Evolutionary conservation across 495 filamentous ascomycete species (phyloP).

Genomic region (Aspergillus leporis): DNA sequence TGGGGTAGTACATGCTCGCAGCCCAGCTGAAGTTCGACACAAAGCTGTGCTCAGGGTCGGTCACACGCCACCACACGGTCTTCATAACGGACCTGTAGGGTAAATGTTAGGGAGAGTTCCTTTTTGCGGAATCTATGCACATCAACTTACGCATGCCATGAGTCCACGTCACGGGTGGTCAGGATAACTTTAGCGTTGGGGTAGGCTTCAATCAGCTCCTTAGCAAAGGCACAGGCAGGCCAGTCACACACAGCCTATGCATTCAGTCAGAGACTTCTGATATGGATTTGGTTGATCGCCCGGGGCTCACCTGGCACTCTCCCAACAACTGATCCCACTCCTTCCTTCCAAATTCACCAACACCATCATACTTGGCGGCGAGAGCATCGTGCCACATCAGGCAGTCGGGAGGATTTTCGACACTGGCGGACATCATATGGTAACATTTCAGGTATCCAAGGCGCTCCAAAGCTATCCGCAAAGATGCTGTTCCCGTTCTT

Average conservation of each 20-base stretch:
- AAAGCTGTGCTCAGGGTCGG: conserved; percentile 53
- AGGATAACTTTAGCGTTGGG: conserved; percentile 70
- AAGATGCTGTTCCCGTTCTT: conserved; percentile 67
- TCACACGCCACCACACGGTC: conserved; percentile 55
- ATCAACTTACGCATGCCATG: conserved; percentile 52
- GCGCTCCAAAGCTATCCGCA: conserved; percentile 58
- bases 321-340: conserved; percentile 70
- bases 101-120: conserved; percentile 1
- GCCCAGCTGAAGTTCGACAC: conserved; percentile 57
- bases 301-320: conserved; percentile 51
- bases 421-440: conserved; percentile 66
- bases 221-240: conserved; percentile 64
- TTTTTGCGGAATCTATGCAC: not conserved
- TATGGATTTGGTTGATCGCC: not conserved
- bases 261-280: conserved; percentile 8
- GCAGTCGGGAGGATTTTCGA: conserved; percentile 61
- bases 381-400: conserved; percentile 66
- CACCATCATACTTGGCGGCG: conserved; percentile 62
- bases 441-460: conserved; percentile 64
- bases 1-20: conserved; percentile 59
- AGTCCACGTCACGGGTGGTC: conserved; percentile 60
- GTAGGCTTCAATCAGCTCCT: conserved; percentile 68
- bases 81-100: conserved; percentile 47
- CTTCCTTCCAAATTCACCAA: conserved; percentile 60
- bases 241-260: conserved; percentile 61